phyloP scores from a whole-genome alignment of 1,139 yeast genomes.

The Protomyces gravidus region DNA sequence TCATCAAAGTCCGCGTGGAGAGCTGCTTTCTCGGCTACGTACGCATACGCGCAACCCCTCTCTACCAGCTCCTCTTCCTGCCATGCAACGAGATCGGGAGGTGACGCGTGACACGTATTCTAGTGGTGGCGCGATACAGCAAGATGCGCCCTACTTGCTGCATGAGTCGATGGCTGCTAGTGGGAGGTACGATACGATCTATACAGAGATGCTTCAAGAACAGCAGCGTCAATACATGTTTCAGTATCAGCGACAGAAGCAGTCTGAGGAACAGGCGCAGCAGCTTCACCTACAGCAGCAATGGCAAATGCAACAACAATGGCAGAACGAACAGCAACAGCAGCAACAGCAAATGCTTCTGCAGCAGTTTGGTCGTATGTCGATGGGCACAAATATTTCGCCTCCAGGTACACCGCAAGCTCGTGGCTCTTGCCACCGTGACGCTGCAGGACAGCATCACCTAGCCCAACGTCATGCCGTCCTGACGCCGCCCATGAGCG shows the following conservation, averaged over 20 bases:
- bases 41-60: constrained; percentile 2
- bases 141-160: no score
- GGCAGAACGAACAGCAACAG: not conserved
- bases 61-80: constrained; percentile 1
- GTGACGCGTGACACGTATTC: no score
- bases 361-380: constrained; percentile 1
- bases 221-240: not conserved
- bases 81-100: no score
- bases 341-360: not conserved
- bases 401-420: not conserved
- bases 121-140: no score
- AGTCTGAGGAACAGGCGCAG: not conserved
- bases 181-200: not conserved
- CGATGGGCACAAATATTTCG: not conserved
- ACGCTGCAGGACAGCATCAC: no score
- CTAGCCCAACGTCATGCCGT: not conserved
- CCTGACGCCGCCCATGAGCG: constrained; percentile 3
- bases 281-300: constrained; percentile 1
- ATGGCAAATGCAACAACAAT: not conserved
- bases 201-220: not conserved
- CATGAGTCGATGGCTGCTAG: not conserved
- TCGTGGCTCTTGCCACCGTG: not conserved
- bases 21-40: constrained; percentile 15
- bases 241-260: constrained; percentile 7
- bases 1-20: constrained; percentile 6